A percentile compares a stretch with the other conserved stretches of the same genome.
Conservation (phyloP, 78 protist species). For the Dictyostelium citrinum region DNA sequence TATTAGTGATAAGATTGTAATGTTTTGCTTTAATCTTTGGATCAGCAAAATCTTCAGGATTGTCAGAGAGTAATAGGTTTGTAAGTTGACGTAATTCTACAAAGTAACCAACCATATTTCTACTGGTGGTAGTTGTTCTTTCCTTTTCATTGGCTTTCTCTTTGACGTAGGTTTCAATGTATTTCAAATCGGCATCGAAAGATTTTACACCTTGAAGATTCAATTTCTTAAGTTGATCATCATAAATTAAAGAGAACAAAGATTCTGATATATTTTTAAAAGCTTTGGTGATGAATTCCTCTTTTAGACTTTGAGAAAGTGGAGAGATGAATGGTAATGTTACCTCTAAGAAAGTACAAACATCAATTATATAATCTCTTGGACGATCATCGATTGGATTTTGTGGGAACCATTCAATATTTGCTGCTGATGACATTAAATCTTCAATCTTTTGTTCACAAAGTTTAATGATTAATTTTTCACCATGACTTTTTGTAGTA, state of each 20-base stretch:
- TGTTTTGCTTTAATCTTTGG: neutral
- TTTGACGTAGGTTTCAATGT: constrained; percentile 18
- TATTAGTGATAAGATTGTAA: constrained; percentile 52
- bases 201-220: constrained; percentile 43
- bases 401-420: constrained; percentile 59
- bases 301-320: constrained; percentile 15
- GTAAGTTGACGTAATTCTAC: constrained; percentile 37
- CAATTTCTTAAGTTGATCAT: constrained; percentile 31
- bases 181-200: constrained; percentile 48
- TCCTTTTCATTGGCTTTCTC: constrained; percentile 45
- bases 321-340: constrained; percentile 43
- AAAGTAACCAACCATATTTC: constrained; percentile 55
- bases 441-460: constrained; percentile 66
- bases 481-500: constrained; percentile 54
- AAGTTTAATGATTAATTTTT: constrained; percentile 43
- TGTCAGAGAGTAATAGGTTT: constrained; percentile 22
- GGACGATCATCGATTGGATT: constrained; percentile 42
- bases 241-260: neutral
- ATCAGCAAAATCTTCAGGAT: constrained; percentile 52
- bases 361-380: constrained; percentile 44
- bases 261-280: constrained; percentile 56
- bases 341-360: constrained; percentile 39
- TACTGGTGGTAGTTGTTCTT: constrained; percentile 23
- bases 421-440: constrained; percentile 60
- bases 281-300: constrained; percentile 60